Conservation (phyloP, 2,329 filamentous ascomycete species). For the Aspergillus hortae region DNA sequence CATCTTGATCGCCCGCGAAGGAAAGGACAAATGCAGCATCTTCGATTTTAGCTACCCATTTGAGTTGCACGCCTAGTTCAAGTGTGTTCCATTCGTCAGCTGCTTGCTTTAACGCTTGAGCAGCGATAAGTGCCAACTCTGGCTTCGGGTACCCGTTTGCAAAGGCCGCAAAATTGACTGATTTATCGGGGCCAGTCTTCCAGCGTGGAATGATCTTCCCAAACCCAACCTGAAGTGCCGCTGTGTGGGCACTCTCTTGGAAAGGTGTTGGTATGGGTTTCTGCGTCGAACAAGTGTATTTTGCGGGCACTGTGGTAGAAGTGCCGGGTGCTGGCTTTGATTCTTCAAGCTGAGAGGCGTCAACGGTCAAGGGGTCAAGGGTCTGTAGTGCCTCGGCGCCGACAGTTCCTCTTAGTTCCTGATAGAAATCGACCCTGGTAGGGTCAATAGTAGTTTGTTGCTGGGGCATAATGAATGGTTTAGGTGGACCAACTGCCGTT, state of each 20-base stretch:
- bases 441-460: not conserved
- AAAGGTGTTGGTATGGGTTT: slow-evolving; percentile 1
- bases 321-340: not conserved
- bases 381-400: not conserved
- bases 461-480: not conserved
- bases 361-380: not conserved
- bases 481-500: not conserved
- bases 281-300: slow-evolving; percentile 2
- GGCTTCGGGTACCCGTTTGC: slow-evolving; percentile 2
- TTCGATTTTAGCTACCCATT: slow-evolving; percentile 2
- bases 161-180: slow-evolving; percentile 6
- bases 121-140: slow-evolving; percentile 1
- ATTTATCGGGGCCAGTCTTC: slow-evolving; percentile 2
- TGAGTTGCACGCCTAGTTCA: slow-evolving; percentile 1
- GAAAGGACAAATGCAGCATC: slow-evolving; percentile 6
- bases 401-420: not conserved
- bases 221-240: slow-evolving; percentile 2
- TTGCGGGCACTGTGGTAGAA: not conserved
- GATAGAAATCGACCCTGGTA: not conserved
- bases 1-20: not conserved
- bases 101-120: slow-evolving; percentile 3
- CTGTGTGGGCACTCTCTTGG: not conserved
- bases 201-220: not conserved
- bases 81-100: slow-evolving; percentile 6
- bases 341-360: not conserved